Conservation (phyloP, 129 eudicot genomes). For the Daucus carota region DNA sequence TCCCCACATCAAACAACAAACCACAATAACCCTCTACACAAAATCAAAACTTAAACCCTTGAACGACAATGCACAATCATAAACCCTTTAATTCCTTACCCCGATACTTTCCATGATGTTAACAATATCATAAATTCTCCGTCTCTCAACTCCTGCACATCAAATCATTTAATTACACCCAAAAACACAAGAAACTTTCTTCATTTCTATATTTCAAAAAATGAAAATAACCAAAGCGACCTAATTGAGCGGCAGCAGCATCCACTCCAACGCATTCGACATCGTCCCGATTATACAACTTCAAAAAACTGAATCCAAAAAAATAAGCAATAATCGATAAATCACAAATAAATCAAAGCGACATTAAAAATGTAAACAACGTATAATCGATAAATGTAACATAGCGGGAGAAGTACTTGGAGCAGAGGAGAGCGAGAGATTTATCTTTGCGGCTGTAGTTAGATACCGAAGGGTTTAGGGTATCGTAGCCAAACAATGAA, state of each 20-base stretch:
- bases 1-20: not conserved
- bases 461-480: not conserved
- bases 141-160: slow-evolving; percentile 47
- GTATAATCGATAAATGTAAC: not conserved
- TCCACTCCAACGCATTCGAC: slow-evolving; percentile 58
- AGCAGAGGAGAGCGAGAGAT: slow-evolving; percentile 36
- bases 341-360: slow-evolving; percentile 1
- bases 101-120: slow-evolving; percentile 42
- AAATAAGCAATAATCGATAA: not conserved
- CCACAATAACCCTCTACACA: not conserved
- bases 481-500: not conserved
- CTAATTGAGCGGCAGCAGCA: slow-evolving; percentile 41
- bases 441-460: slow-evolving; percentile 32
- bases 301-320: slow-evolving; percentile 26
- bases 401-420: slow-evolving; percentile 21
- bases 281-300: slow-evolving; percentile 54
- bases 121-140: slow-evolving; percentile 65
- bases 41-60: not conserved
- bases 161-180: not conserved
- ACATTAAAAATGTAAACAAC: not conserved
- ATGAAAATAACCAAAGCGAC: not conserved
- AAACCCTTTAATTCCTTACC: slow-evolving; percentile 16
- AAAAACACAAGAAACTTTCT: no score
- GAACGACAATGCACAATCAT: not conserved
- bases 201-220: no score